These are phyloP conservation scores for Magnaporthiopsis incrustans DNA, from an alignment of 2,329 filamentous ascomycete species.

Conservation along the genomic window DNA sequence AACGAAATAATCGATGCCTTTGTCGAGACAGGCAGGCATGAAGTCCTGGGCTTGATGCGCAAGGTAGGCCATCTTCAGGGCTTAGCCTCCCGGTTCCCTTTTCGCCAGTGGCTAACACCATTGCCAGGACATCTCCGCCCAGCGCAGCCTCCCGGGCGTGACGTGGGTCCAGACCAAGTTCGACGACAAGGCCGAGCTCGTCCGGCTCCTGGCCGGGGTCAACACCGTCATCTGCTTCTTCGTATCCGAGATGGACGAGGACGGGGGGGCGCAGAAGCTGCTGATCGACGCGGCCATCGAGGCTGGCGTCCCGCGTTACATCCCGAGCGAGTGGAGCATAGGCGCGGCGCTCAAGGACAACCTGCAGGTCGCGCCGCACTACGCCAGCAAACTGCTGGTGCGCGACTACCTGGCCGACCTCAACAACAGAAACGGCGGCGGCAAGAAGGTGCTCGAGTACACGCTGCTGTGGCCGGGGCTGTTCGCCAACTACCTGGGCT, in stretches of 20 bases:
- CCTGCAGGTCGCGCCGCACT: slow-evolving; percentile 35
- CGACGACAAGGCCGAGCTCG: slow-evolving; percentile 6
- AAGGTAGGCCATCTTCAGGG: background rate
- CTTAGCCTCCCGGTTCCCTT: too few species aligned
- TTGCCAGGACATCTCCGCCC: background rate
- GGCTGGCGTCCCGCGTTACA: slow-evolving; percentile 52
- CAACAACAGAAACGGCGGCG: slow-evolving; percentile 26
- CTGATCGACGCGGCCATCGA: slow-evolving; percentile 51
- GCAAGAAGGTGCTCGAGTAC: slow-evolving; percentile 39
- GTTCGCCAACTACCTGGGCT: slow-evolving; percentile 47
- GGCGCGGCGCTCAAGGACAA: slow-evolving; percentile 9
- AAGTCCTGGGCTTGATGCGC: slow-evolving; percentile 10
- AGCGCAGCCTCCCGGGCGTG: background rate
- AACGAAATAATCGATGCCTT: slow-evolving; percentile 10
- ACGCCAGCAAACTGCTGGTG: slow-evolving; percentile 39
- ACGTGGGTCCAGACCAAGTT: slow-evolving; percentile 6
- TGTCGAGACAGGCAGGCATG: slow-evolving; percentile 8
- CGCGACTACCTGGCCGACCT: slow-evolving; percentile 41
- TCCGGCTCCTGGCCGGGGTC: slow-evolving; percentile 7
- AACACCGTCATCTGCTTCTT: slow-evolving; percentile 7
- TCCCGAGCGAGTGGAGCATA: slow-evolving; percentile 51
- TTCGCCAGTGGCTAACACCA: background rate
- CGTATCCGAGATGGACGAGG: background rate
- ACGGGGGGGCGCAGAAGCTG: background rate
- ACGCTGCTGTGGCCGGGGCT: slow-evolving; percentile 46